Conservation (phyloP, 2,329 filamentous ascomycete genomes). For the Dactylellina sp. region DNA sequence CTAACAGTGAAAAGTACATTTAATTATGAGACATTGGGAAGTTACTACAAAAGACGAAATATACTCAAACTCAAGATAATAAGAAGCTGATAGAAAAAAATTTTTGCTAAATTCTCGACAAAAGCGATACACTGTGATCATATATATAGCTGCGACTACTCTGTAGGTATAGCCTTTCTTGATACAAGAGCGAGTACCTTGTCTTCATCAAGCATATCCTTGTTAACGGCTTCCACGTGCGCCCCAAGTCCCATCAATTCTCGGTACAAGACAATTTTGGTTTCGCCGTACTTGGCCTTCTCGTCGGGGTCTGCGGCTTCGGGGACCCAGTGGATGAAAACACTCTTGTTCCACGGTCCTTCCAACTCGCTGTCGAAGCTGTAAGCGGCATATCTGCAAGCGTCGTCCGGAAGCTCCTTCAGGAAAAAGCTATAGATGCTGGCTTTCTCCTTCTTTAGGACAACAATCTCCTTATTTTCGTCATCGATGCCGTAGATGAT, state of each 20-base stretch:
- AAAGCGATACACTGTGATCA: too few relatives aligned
- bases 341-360: neutral
- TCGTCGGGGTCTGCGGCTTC: neutral
- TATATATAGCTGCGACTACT: too few relatives aligned
- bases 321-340: slow-evolving; percentile 29
- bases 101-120: too few relatives aligned
- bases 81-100: too few relatives aligned
- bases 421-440: slow-evolving; percentile 18
- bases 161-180: neutral
- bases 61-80: too few relatives aligned
- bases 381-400: slow-evolving; percentile 28
- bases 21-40: neutral
- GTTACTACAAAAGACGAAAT: too few relatives aligned
- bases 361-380: slow-evolving; percentile 20
- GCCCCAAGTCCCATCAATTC: slow-evolving; percentile 9
- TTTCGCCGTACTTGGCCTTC: slow-evolving; percentile 17
- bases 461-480: slow-evolving; percentile 1
- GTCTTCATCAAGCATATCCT: neutral
- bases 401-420: slow-evolving; percentile 19
- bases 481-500: slow-evolving; percentile 28
- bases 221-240: slow-evolving; percentile 13
- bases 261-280: neutral
- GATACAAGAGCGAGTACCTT: slow-evolving; percentile 5
- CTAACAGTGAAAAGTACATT: too few relatives aligned
- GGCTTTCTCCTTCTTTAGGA: slow-evolving; percentile 9